Conservation (phyloP, 2,329 filamentous ascomycete species). For the Zasmidium citrigriseum region DNA sequence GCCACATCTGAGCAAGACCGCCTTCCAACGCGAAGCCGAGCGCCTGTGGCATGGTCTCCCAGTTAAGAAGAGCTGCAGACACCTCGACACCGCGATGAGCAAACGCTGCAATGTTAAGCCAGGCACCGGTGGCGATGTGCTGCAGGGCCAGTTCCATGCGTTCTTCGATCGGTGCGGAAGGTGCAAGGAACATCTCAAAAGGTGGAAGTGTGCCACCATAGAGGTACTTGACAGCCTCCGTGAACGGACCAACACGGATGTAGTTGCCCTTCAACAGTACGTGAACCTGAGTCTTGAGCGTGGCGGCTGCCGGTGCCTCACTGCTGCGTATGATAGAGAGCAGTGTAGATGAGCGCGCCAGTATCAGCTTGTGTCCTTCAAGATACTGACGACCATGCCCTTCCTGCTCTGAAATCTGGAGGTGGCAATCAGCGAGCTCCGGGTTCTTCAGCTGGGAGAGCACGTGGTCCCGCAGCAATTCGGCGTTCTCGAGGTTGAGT, state of each 20-base stretch:
- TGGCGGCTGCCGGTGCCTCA: constrained; percentile 7
- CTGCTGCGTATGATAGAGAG: constrained; percentile 25
- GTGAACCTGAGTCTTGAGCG: constrained; percentile 19
- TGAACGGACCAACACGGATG: constrained; percentile 26
- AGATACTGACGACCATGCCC: constrained; percentile 21
- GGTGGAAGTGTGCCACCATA: constrained; percentile 35
- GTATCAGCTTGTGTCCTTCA: constrained; percentile 33
- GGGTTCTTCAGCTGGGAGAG: constrained; percentile 29
- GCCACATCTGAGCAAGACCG: constrained; percentile 42
- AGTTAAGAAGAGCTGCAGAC: constrained; percentile 59
- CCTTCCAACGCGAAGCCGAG: constrained; percentile 61
- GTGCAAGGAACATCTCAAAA: constrained; percentile 20
- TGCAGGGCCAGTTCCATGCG: constrained; percentile 51
- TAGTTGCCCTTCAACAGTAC: constrained; percentile 24
- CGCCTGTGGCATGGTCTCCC: constrained; percentile 63
- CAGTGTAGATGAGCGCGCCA: constrained; percentile 33
- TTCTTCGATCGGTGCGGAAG: constrained; percentile 17
- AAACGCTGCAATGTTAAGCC: constrained; percentile 58
- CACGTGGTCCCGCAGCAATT: constrained; percentile 33
- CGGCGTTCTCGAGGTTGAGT: constrained; percentile 29
- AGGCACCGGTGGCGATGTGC: constrained; percentile 64
- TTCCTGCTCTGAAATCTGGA: constrained; percentile 30
- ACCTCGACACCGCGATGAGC: constrained; percentile 61
- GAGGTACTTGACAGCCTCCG: constrained; percentile 33
- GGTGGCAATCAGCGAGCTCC: constrained; percentile 32